phyloP scores from a whole-genome alignment of 768 basidiomycete species.

The Cubamyces sp. region DNA sequence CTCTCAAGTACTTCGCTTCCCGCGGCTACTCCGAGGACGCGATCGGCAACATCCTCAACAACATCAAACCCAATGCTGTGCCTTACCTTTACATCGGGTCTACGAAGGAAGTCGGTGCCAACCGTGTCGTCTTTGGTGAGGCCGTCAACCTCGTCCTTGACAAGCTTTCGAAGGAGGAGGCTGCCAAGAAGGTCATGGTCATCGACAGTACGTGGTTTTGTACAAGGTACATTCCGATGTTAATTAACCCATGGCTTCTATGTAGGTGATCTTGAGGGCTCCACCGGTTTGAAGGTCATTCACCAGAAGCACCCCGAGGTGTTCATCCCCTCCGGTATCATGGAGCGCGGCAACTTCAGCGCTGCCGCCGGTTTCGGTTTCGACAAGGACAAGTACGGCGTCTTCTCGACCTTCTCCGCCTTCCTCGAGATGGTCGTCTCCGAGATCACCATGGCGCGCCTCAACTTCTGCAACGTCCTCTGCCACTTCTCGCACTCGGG shows the following conservation, averaged over 20 bases:
- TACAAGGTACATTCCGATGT: too few species aligned
- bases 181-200: slow-evolving; percentile 79
- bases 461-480: slow-evolving; percentile 87
- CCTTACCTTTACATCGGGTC: slow-evolving; percentile 72
- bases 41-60: slow-evolving; percentile 56
- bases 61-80: slow-evolving; percentile 60
- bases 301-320: slow-evolving; percentile 91
- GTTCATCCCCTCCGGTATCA: slow-evolving; percentile 79
- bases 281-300: slow-evolving; percentile 85
- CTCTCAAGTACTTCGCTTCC: slow-evolving; percentile 69
- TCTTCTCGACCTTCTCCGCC: slow-evolving; percentile 90
- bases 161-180: slow-evolving; percentile 73
- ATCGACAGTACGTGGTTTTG: slow-evolving; percentile 67
- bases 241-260: not conserved
- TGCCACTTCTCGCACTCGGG: slow-evolving; percentile 91
- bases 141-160: slow-evolving; percentile 82
- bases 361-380: slow-evolving; percentile 73
- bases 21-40: slow-evolving; percentile 59
- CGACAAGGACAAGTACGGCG: slow-evolving; percentile 78
- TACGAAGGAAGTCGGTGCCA: slow-evolving; percentile 76
- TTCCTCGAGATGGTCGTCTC: slow-evolving; percentile 92
- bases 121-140: slow-evolving; percentile 84
- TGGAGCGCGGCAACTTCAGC: slow-evolving; percentile 39
- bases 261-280: slow-evolving; percentile 84
- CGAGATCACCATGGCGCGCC: slow-evolving; percentile 89